phyloP scores from a whole-genome alignment of 2,329 filamentous ascomycete species.

The Ramularia endophylla region DNA sequence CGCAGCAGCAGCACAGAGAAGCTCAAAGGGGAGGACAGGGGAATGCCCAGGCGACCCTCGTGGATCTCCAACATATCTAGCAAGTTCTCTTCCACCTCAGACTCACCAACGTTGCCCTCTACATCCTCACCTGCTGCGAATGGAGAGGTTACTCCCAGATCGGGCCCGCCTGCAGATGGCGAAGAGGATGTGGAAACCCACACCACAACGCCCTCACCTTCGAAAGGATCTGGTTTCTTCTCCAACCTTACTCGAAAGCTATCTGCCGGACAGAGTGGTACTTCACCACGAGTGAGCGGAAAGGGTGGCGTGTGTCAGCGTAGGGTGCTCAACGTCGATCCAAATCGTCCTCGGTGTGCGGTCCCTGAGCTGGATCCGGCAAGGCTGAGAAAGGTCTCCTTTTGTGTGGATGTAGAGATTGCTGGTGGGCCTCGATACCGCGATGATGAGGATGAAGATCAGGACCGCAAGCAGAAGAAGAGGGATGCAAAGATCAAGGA shows the following conservation, averaged over 20 bases:
- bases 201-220: too few species aligned
- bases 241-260: constrained; percentile 75
- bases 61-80: constrained; percentile 94
- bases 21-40: constrained; percentile 19
- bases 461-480: constrained; percentile 47
- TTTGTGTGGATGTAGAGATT: constrained; percentile 96
- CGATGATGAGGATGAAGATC: constrained; percentile 51
- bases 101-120: constrained; percentile 12
- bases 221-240: constrained; percentile 68
- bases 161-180: constrained; percentile 19
- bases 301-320: constrained; percentile 72
- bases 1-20: constrained; percentile 37
- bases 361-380: constrained; percentile 72
- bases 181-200: too few species aligned
- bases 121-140: constrained; percentile 39
- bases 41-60: constrained; percentile 52
- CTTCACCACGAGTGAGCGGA: constrained; percentile 45
- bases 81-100: constrained; percentile 62
- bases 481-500: constrained; percentile 59
- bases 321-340: constrained; percentile 78
- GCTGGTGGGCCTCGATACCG: constrained; percentile 75
- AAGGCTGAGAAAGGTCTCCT: constrained; percentile 82
- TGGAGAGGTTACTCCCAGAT: constrained; percentile 42
- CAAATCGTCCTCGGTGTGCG: constrained; percentile 68
- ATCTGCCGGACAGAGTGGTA: constrained; percentile 53